Evolutionary conservation across 306 rosid genomes (phyloP).

Genomic region (Begonia peltatifolia): DNA sequence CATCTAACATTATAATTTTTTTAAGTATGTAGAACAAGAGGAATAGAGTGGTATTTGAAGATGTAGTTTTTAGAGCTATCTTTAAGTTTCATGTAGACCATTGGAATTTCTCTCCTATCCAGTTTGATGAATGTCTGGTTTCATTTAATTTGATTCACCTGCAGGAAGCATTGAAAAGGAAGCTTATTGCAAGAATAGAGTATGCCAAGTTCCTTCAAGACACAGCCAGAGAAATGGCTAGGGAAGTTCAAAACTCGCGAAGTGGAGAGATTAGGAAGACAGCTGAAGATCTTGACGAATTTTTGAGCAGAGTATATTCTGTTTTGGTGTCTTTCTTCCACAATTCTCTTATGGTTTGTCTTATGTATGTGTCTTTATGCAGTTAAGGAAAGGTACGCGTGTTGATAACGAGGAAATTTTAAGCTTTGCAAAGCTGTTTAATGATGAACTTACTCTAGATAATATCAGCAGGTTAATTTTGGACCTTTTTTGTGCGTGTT

Average conservation of each 20-base stretch:
- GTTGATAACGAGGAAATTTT: constrained; percentile 85
- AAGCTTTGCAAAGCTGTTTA: constrained; percentile 89
- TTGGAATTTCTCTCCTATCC: too few species aligned
- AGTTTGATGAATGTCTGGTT: too few species aligned
- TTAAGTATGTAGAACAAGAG: too few species aligned
- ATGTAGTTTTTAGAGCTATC: too few species aligned
- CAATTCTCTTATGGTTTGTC: too few species aligned
- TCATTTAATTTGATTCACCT: not conserved
- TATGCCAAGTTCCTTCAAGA: constrained; percentile 95
- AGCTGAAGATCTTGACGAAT: constrained; percentile 87
- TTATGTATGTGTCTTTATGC: constrained; percentile 6
- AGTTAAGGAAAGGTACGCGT: constrained; percentile 72
- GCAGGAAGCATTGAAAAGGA: constrained; percentile 86
- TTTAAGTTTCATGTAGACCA: too few species aligned
- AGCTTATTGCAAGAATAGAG: constrained; percentile 83
- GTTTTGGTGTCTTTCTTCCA: too few species aligned
- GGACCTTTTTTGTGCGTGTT: not conserved
- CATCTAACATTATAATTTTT: too few species aligned
- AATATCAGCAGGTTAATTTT: constrained; percentile 70
- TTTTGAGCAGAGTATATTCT: constrained; percentile 38
- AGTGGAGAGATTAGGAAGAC: constrained; percentile 87
- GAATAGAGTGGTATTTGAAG: too few species aligned
- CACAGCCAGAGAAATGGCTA: constrained; percentile 96
- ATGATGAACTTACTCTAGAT: constrained; percentile 94
- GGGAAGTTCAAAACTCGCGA: constrained; percentile 78